Conservation (phyloP, 1,139 yeast species). For the Debaryomyces udenii region DNA sequence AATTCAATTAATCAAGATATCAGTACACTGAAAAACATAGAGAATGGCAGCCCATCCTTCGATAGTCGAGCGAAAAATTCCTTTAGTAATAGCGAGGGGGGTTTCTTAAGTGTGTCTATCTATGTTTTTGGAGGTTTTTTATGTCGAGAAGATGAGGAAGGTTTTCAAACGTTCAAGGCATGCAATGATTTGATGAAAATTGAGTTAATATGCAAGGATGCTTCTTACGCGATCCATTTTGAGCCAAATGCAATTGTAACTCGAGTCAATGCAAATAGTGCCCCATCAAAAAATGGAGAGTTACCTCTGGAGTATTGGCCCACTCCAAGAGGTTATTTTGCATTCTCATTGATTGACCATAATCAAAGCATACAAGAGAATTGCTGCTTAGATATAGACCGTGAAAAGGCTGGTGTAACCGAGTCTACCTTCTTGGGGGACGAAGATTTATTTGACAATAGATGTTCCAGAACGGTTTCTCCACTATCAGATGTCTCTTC, state of each 20-base stretch:
- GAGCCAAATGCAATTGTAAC: slow-evolving; percentile 16
- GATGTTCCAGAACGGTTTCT: slow-evolving; percentile 15
- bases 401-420: background rate
- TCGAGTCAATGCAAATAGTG: slow-evolving; percentile 7
- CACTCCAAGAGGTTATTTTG: slow-evolving; percentile 46
- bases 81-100: background rate
- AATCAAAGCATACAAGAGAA: slow-evolving; percentile 23
- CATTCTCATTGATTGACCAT: slow-evolving; percentile 34
- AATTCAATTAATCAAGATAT: background rate
- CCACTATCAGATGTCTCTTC: slow-evolving; percentile 19
- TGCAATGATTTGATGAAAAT: slow-evolving; percentile 41
- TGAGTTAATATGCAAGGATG: slow-evolving; percentile 21
- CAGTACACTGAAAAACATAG: background rate
- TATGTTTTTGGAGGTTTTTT: slow-evolving; percentile 49
- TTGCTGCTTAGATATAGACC: slow-evolving; percentile 21
- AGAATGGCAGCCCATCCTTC: background rate
- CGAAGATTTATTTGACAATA: slow-evolving; percentile 3
- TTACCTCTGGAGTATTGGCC: slow-evolving; percentile 30
- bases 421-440: slow-evolving; percentile 1
- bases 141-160: slow-evolving; percentile 18
- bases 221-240: slow-evolving; percentile 4
- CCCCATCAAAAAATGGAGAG: slow-evolving; percentile 1
- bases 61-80: slow-evolving; percentile 1
- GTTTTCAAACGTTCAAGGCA: slow-evolving; percentile 31
- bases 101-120: slow-evolving; percentile 23